Base-by-base conservation (phyloP, 495 filamentous ascomycete species). In the Chaetomium cochliodes region DNA sequence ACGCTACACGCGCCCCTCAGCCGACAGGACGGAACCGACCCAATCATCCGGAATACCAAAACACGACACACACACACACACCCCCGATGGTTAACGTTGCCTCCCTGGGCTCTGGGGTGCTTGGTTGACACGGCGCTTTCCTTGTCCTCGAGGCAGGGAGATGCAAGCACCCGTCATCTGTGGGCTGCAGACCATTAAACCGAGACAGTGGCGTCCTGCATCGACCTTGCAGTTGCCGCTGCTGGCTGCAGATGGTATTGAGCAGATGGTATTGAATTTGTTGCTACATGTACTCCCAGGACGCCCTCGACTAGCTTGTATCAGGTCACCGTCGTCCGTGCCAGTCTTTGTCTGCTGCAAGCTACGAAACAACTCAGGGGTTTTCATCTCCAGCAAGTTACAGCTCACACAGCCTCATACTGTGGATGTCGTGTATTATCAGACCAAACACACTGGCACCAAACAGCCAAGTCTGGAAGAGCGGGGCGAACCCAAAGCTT, bases 311-410 rank as follows among this genome's bases (percentile, higher is more conserved):
- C 13, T 20, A n/a, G 44, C 44, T 16, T 9, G 49, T 25, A 51
- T 51, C 49, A 26, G 23, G 47, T 50, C 47, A 50, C 18, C 47
- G 18, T 50, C 41, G 41, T 44, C 41, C 41, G 41, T 44, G 41
- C 41, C 41, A 18, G 41, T 6, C 41, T 44, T 50, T 13, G 3
- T 28, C 26, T 55, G 28, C 33, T 39, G n/a, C 52, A n/a, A 42
- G 51, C 15, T 12, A 55, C 61, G 61, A 63, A 63, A 63, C 61
- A 50, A 18, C 23, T 28, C 33, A 62, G 33, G 50, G 60, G 60
- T 11, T 20, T 51, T 47, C 39, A 18, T 33, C 16, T 33, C n/a
- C 51, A 25, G 22, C 51, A 18, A 13, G 4, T 18, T 53, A 9
- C 51, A 25, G 26, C 15, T 37, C 28, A 20, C 28, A 20, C 53